Evolutionary conservation across 2,329 filamentous ascomycete species (phyloP), one percentile per base, ranked within the genome.

Genomic region (Fusarium bactridioides): DNA sequence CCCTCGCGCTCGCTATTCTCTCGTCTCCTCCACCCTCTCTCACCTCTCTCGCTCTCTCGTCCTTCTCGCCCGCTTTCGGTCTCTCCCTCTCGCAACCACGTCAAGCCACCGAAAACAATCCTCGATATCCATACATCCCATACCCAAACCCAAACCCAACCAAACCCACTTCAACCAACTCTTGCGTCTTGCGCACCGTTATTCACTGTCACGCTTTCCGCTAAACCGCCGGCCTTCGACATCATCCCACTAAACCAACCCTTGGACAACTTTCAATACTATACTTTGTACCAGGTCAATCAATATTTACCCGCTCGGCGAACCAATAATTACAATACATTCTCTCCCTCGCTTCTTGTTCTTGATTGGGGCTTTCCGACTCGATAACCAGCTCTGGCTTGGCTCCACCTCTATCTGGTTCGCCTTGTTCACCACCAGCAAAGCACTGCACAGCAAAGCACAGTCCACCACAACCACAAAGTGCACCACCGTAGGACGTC

Each of bases 81-180:
- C 66, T 72, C 66, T 73, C 55, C 70, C 62, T 71, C 57, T 73
- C 58, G 37, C 70, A 68, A 67, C 58, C 67, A 70, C 70, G 25
- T 67, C 70, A 73, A 73, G 66, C 70, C 66, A 73, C 70, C 70
- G 54, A 73, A 73, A 67, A 71, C 70, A 72, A 70, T 45, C 58
- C 53, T 70, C 56, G 43, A 67, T 64, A 61, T 44, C 43, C 35
- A 40, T 41, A 35, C 44, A 31, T 45, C 45, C 54, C 31, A 33
- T 9, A 16, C 31, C 31, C 31, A 33, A 33, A 15, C 31, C 13
- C 53, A 43, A 9, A 5, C 9, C 16, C 38, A 33, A 57, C 15
- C 23, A 15, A 57, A 31, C 21, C 31, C 51, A 43, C 56, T 37
- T 35, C 63, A 44, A 68, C 38, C 51, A 53, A 62, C 53, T 54